These are phyloP conservation scores for Leccinum huronense DNA, from an alignment of 1,284 basidiomycete species.

Conservation along the genomic window DNA sequence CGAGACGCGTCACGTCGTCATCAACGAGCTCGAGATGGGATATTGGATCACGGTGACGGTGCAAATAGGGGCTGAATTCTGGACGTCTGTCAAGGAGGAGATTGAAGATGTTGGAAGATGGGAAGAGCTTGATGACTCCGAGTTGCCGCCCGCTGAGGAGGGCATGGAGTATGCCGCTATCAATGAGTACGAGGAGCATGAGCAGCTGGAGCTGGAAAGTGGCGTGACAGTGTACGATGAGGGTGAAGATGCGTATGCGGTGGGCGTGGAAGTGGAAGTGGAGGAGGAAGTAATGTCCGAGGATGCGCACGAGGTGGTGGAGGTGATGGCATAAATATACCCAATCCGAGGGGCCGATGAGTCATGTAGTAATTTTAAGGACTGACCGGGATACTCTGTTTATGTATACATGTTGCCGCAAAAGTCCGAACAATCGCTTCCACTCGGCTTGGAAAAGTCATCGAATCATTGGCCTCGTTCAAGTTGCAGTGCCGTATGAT, in stretches of 20 bases:
- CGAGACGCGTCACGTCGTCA: conserved; percentile 2
- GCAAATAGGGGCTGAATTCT: background rate
- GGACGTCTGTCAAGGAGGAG: background rate
- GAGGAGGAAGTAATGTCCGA: background rate
- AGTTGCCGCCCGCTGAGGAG: background rate
- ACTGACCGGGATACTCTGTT: too few relatives aligned
- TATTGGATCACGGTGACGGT: conserved; percentile 20
- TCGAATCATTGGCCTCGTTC: too few relatives aligned
- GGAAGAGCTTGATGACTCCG: background rate
- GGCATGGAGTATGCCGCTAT: background rate
- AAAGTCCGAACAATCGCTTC: too few relatives aligned
- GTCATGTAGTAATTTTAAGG: too few relatives aligned
- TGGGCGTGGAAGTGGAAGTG: background rate
- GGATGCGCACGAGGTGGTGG: too few relatives aligned
- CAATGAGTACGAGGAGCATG: background rate
- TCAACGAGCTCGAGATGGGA: conserved; percentile 22
- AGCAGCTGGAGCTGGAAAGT: background rate
- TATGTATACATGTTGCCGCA: too few relatives aligned
- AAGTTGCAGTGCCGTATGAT: too few relatives aligned
- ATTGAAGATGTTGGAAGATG: background rate
- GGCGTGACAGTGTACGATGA: background rate
- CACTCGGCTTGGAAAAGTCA: too few relatives aligned
- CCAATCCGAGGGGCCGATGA: too few relatives aligned
- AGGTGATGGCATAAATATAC: too few relatives aligned
- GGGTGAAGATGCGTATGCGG: background rate